These are phyloP conservation scores for Globisporangium rhizosaccharum DNA, from an alignment of 352 stramenopile genomes.

Conservation along the genomic window DNA sequence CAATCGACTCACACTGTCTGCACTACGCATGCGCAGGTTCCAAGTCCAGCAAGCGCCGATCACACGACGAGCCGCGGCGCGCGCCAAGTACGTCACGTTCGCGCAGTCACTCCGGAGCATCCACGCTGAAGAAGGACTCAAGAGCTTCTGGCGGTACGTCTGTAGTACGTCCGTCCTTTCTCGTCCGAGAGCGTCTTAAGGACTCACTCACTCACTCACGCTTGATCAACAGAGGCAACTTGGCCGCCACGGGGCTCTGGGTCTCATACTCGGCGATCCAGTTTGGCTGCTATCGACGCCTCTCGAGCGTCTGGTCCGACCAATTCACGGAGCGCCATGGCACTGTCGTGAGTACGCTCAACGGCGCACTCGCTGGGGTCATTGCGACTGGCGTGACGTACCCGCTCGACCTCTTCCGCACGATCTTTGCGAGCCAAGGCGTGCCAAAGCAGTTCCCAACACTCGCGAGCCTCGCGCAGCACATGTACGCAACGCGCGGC, in stretches of 20 bases:
- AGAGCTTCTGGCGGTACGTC: constrained; percentile 66
- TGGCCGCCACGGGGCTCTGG: constrained; percentile 73
- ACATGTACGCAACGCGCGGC: constrained; percentile 73
- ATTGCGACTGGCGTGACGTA: constrained; percentile 90
- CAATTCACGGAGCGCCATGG: constrained; percentile 17
- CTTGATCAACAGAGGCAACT: constrained; percentile 34
- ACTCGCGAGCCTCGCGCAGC: constrained; percentile 62
- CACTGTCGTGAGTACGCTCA: constrained; percentile 50
- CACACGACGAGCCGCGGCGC: neutral
- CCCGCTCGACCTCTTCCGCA: constrained; percentile 93
- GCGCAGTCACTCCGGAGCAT: constrained; percentile 59
- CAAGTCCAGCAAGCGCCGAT: constrained; percentile 69
- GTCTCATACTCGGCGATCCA: constrained; percentile 79
- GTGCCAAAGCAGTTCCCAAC: constrained; percentile 78
- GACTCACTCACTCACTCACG: neutral
- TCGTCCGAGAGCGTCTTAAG: neutral
- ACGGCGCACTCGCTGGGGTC: constrained; percentile 85
- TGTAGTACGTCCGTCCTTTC: neutral
- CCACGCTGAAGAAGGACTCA: constrained; percentile 72
- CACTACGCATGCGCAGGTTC: constrained; percentile 27
- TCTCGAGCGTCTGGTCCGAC: constrained; percentile 34
- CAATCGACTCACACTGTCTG: neutral
- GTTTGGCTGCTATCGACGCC: constrained; percentile 58
- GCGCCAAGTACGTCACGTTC: constrained; percentile 48
- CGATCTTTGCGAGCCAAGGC: constrained; percentile 89